Base-by-base conservation (phyloP, 768 basidiomycete species). In the Trametes coccinea region DNA sequence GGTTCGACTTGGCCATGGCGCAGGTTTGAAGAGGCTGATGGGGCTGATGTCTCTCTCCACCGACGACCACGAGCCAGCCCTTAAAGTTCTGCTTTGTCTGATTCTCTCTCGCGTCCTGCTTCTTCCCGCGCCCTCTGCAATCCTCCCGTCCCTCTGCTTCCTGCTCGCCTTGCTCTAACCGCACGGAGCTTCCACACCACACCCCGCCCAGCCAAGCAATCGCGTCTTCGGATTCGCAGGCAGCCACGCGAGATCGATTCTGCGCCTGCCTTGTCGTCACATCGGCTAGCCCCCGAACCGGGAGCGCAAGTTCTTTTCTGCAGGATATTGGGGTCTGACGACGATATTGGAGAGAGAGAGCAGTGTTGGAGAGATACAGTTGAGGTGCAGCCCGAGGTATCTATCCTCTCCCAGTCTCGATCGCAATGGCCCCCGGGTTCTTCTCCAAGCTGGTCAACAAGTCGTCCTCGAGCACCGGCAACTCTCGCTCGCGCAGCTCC, bases 391-490 rank as follows among this genome's bases (percentile, higher is more conserved):
- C 17, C 6, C 40, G 48, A 58, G 56, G 40, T 50, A 51, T 51
- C 56, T 39, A 50, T n/a, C 40, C 14, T 14, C 8, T n/a, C 14
- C 39, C 8, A 49, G 47, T 51, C 17, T 22, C 40, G 27, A 43
- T 30, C 29, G 3, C 11, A 49, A 68, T 70, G 67, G 66, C 72
- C 40, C 71, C 72, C 16, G 65, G 57, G 44, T 72, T 73, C 61
- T 60, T 73, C 62, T 66, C 71, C 17, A 73, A 73, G 60, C 56
- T 73, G 34, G 70, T 72, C 27, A 68, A 67, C 56, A 56, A 60
- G 47, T 62, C 54, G 31, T 34, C 54, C n/a, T 27, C 56, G 34
- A 41, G 61, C 46, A 63, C 33, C 54, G 31, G 40, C 43, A 52
- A 59, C 51, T 65, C 61, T 53, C 66, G 54, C 60, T 68, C 67